These are phyloP conservation scores for Cymbopogon citratus DNA, from an alignment of 176 grass and related monocot species.

Conservation along the genomic window DNA sequence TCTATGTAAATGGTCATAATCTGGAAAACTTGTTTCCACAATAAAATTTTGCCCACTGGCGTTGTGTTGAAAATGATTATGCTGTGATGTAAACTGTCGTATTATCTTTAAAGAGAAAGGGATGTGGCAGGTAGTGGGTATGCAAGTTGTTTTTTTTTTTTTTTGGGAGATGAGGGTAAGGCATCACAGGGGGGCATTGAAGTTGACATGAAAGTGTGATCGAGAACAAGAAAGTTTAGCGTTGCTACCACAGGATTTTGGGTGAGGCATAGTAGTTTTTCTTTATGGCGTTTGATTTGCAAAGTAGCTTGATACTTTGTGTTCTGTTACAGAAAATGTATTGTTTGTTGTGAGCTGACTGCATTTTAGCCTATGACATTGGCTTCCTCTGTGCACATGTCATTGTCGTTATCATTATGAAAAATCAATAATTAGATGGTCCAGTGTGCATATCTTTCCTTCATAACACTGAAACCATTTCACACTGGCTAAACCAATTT, in stretches of 20 bases:
- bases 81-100: background rate
- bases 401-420: background rate
- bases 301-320: background rate
- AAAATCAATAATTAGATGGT: background rate
- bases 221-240: background rate
- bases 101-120: background rate
- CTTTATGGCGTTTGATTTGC: background rate
- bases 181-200: background rate
- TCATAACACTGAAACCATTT: background rate
- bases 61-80: background rate
- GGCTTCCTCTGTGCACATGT: background rate
- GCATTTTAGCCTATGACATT: background rate
- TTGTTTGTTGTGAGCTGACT: background rate
- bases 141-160: background rate
- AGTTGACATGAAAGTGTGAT: background rate
- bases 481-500: background rate
- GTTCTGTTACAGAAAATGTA: background rate
- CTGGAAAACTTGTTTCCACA: background rate
- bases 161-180: background rate
- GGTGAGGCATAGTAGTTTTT: background rate
- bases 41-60: background rate
- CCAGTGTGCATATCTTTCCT: background rate
- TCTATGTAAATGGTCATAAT: too few species aligned
- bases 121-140: background rate
- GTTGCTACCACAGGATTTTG: background rate